Evolutionary conservation across 2,329 filamentous ascomycete species (phyloP), one percentile per base, ranked within the genome.

Genomic region (Knufia petricola): DNA sequence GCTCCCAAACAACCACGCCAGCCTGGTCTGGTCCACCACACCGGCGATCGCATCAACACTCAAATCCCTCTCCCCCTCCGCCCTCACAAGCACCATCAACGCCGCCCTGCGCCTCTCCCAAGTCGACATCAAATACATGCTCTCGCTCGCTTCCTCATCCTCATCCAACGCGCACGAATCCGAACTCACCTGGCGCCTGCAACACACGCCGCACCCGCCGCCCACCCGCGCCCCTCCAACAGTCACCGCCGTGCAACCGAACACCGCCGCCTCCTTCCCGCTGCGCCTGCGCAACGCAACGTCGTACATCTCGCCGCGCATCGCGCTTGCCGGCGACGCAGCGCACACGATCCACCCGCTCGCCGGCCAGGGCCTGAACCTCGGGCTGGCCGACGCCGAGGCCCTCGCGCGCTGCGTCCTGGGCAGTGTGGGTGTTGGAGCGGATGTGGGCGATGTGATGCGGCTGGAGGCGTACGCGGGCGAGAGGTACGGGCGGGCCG

Each of bases 281-380:
- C 77, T 98, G 15, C 86, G 84, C 61, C 75, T 96, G 71, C 82
- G 89, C 23, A 92, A 98, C 64, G 89, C 90, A n/a, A 86, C 94
- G 61, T 87, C 86, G 1, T 98, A 98, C 63, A 85, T 86, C 36
- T 85, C 82, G 32, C 87, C 95, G 60, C 83, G 92, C n/a, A 74
- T 95, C 7, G 92, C 89, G 1, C 77, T 98, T 1, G 80, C 98
- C 30, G 92, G 92, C 52, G 92, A 98, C 57, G 92, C 92, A 1
- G 92, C 92, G 6, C 92, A 98, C 64, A 94, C 89, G 1, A 82
- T 95, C 55, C 92, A 98, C 64, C 92, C 92, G 0, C 81, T 98
- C 3, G 92, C 87, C 1, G 92, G 92, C 1, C 92, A 96, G 66
- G 92, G 92, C 1, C 74, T 98, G 12, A 98, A 98, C 62, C 85